A percentile compares a stretch with the other conserved stretches of the same genome.
phyloP scores from a whole-genome alignment of 345 rosid species.

The Physaria fendleri region DNA sequence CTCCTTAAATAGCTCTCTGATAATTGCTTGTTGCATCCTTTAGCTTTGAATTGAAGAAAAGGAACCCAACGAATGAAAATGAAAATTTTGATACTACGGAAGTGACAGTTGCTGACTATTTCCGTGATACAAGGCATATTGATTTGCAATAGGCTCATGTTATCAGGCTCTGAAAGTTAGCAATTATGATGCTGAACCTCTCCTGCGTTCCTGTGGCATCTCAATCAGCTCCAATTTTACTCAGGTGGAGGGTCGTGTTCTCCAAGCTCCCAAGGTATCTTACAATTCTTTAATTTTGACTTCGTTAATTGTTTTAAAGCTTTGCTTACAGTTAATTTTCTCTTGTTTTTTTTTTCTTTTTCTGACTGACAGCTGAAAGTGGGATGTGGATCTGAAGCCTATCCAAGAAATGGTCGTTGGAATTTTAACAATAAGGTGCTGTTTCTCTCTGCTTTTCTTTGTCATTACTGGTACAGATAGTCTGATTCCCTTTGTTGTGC shows the following conservation, averaged over 20 bases:
- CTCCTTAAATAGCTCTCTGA: neutral
- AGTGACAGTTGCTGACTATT: conserved; percentile 71
- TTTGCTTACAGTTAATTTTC: neutral
- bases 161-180: conserved; percentile 56
- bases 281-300: neutral
- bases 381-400: conserved; percentile 79
- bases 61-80: conserved; percentile 30
- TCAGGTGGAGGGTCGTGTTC: conserved; percentile 78
- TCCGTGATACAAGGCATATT: conserved; percentile 45
- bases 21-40: conserved; percentile 8
- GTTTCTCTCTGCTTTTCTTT: neutral
- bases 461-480: conserved; percentile 2
- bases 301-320: neutral
- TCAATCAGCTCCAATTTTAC: conserved; percentile 53
- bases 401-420: conserved; percentile 83
- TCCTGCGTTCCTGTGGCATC: conserved; percentile 70
- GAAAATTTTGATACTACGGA: conserved; percentile 46
- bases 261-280: conserved; percentile 74
- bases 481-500: conserved; percentile 4
- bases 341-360: neutral
- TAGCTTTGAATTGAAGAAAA: conserved; percentile 63
- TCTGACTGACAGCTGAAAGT: conserved; percentile 49
- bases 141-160: conserved; percentile 41
- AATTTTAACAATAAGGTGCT: conserved; percentile 85
- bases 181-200: conserved; percentile 73